Evolutionary conservation across 768 basidiomycete species (phyloP), one percentile per base, ranked within the genome.

Genomic region (Chiua virens): DNA sequence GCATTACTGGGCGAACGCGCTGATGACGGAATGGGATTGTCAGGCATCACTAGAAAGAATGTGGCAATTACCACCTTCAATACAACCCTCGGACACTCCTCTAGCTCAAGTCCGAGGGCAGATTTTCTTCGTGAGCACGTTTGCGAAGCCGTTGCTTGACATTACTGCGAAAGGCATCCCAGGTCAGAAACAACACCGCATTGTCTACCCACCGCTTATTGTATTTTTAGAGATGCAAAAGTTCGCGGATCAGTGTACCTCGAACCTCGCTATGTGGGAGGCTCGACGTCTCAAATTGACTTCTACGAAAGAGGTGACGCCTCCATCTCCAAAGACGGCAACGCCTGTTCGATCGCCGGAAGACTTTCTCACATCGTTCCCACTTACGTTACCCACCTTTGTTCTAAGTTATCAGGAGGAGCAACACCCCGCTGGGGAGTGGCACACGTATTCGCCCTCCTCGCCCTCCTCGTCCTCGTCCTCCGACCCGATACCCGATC

Each of bases 1-100:
- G 4, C 83, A 89, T 61, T 85, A 92, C 56, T 99, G 97, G 97
- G 93, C 94, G 8, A 76, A 82, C 14, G 93, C 91, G 3, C 71
- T 99, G 35, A 81, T 87, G 71, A 77, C 85, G 47, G 97, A 99
- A 72, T 98, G 97, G 97, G 77, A 82, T 8, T 83, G 82, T 11
- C 97, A 99, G 68, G 89, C 92, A 2, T 74, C 78, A n/a, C 79
- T 98, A 5, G 97, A 99, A 67, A 78, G 81, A 55, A 80, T 84
- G 48, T 81, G 92, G 47, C 78, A 83, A 32, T 75, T 98, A 27
- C 85, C 87, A 25, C 71, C 77, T 8, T 77, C 79, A 3, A 76
- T 84, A n/a, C 67, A 66, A 36, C 71, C 69, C 36, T 72, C 76
- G 25, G 77, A 78, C 28, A 74, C 71, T 23, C 74, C 81, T 8